Evolutionary conservation across 495 filamentous ascomycete species (phyloP), one percentile per base, ranked within the genome.

Genomic region (Talaromyces nanjingensis): DNA sequence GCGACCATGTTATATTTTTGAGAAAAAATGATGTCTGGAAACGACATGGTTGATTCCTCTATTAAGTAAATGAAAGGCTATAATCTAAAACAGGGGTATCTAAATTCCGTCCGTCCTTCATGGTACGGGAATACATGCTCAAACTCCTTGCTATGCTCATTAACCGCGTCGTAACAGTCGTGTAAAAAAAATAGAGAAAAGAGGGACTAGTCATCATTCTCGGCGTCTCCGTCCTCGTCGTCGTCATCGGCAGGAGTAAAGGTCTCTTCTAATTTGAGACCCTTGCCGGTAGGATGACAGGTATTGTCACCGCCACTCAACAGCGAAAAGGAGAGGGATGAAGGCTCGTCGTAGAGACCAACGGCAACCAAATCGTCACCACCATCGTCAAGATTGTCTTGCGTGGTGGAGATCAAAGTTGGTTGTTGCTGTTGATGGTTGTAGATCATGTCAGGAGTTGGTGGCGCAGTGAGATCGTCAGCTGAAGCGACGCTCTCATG

Each of bases 231-330:
- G 0, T 84, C 80, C 6, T 83, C 81, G 1, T 86, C 81, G 31
- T 86, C 83, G 6, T 88, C 85, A 31, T 86, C 82, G 6, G 89
- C 88, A 12, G 91, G 91, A 34, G 86, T 86, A 81, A 90, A 96
- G 5, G 88, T 88, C 65, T 93, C 91, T 76, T 93, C 91, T 14
- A 96, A 77, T 69, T 93, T 96, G 68, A 93, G 73, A 0, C 90
- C 90, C 69, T 90, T 90, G 49, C 90, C 89, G 12, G 78, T 74
- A 37, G 27, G 18, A 4, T 66, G 72, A 42, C 61, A 53, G 67
- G 72, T 72, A 12, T 63, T 64, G 69, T 69, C 74, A 12, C 68
- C 71, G 37, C 71, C 67, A 18, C 78, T 79, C 24, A 85, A 59
- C 11, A 81, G 80, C 5, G 81, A 78, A 7, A 72, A 66, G 63